A percentile compares a stretch with the other conserved stretches of the same genome.
Evolutionary conservation across 768 basidiomycete species (phyloP).

Genomic region (Boletus subcaerulescens): DNA sequence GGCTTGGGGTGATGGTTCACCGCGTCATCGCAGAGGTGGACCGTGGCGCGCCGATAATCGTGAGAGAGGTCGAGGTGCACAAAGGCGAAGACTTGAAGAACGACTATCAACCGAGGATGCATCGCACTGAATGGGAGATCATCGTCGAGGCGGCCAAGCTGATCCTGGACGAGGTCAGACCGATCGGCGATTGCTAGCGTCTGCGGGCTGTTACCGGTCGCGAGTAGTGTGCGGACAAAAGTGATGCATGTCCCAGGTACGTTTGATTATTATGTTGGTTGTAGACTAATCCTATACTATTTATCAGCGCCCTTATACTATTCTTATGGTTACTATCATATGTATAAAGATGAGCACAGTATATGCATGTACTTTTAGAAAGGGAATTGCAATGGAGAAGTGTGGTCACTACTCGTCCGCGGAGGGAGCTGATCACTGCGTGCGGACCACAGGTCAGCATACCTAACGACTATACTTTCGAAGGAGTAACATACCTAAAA

Average conservation of each 20-base stretch:
- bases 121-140: slow-evolving; percentile 81
- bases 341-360: neutral
- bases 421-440: slow-evolving; percentile 18
- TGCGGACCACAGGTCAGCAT: neutral
- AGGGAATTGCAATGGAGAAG: slow-evolving; percentile 25
- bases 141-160: slow-evolving; percentile 84
- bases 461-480: neutral
- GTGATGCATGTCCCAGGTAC: no score
- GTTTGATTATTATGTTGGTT: slow-evolving; percentile 1
- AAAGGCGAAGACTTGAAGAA: slow-evolving; percentile 69
- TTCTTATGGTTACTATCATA: slow-evolving; percentile 5
- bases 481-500: slow-evolving; percentile 13
- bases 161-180: slow-evolving; percentile 55
- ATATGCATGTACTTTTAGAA: slow-evolving; percentile 18
- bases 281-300: slow-evolving; percentile 17
- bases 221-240: no score
- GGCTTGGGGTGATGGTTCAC: slow-evolving; percentile 91
- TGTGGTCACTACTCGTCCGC: slow-evolving; percentile 13
- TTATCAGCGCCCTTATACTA: slow-evolving; percentile 18
- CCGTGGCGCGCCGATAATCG: slow-evolving; percentile 82
- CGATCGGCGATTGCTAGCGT: neutral
- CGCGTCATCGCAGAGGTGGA: slow-evolving; percentile 92
- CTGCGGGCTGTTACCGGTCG: neutral
- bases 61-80: slow-evolving; percentile 70
- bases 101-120: slow-evolving; percentile 70